Evolutionary conservation across 1,284 basidiomycete genomes (phyloP), one percentile per base, ranked within the genome.

Genomic region (Ceratobasidium sp.): DNA sequence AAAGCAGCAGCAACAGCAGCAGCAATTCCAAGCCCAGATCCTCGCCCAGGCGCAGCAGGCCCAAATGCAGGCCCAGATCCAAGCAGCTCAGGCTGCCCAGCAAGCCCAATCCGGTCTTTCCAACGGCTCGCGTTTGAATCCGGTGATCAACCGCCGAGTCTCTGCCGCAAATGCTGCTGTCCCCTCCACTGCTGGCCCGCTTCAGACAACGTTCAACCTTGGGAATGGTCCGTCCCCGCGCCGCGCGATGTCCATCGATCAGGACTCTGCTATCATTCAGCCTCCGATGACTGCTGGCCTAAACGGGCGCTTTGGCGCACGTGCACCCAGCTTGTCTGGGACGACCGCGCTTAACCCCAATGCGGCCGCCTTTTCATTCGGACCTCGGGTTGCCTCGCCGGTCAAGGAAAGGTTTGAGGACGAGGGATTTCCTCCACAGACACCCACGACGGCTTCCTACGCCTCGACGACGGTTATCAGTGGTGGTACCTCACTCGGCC

Each of bases 251-350:
- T 70, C 65, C 41, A 46, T 70, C 55, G 65, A 70, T 55, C 65
- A 70, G 65, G 65, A 70, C 41, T 55, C 64, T 23, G 36, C 36
- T 28, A 39, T 57, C 43, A n/a, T 52, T n/a, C 62, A 65, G 74
- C 83, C 88, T 67, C 91, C 92, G 58, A 92, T 92, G 92, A 91
- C 91, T 46, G 91, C 92, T 59, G 85, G 88, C 52, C 82, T 92
- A 36, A 88, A 87, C 70, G 92, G 92, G 72, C 87, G 87, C 76
- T 92, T 91, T 75, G 91, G 90, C 41, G 84, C 61, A 30, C 59
- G 71, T 43, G 65, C 53, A 16, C 55, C 65, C 4, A 70, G 74
- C 52, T 72, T 76, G 32, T 60, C 73, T 28, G 85, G 43, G 14
- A 73, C 73, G 10, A 69, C 69, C 23, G 72, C 74, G 46, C 73